Conservation (phyloP, 768 basidiomycete genomes). For the Boletus tomentosulus region DNA sequence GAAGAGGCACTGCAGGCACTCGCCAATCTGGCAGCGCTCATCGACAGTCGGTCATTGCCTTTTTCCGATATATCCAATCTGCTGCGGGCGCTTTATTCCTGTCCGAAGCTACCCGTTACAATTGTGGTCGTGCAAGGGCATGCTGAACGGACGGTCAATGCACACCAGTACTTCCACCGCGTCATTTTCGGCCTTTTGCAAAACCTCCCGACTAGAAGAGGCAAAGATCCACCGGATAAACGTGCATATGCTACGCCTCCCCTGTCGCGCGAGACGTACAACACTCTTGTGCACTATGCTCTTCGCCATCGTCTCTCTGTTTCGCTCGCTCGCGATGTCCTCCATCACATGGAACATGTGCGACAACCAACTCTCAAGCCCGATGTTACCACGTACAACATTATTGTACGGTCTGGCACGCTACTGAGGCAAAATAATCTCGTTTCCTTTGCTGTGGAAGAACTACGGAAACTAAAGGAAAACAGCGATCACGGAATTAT, state of each 20-base stretch:
- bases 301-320: conserved; percentile 57
- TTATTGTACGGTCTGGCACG: conserved; percentile 52
- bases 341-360: conserved; percentile 51
- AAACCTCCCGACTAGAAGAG: conserved; percentile 27
- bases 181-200: conserved; percentile 41
- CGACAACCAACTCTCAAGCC: conserved; percentile 43
- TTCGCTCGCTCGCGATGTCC: conserved; percentile 41
- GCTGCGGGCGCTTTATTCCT: conserved; percentile 44
- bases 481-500: conserved; percentile 23
- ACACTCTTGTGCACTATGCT: conserved; percentile 62
- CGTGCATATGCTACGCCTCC: conserved; percentile 23
- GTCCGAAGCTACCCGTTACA: conserved; percentile 37
- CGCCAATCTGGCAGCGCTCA: conserved; percentile 49
- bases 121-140: conserved; percentile 36
- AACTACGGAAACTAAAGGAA: conserved; percentile 26
- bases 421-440: conserved; percentile 45
- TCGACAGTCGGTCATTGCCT: conserved; percentile 49
- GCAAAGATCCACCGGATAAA: conserved; percentile 16
- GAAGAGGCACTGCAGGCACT: conserved; percentile 53
- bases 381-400: conserved; percentile 51
- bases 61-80: conserved; percentile 42
- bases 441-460: conserved; percentile 35
- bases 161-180: conserved; percentile 46
- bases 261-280: conserved; percentile 45
- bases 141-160: conserved; percentile 30